Base-by-base conservation (phyloP, 306 rosid species). In the Casuarina cunninghamiana region DNA sequence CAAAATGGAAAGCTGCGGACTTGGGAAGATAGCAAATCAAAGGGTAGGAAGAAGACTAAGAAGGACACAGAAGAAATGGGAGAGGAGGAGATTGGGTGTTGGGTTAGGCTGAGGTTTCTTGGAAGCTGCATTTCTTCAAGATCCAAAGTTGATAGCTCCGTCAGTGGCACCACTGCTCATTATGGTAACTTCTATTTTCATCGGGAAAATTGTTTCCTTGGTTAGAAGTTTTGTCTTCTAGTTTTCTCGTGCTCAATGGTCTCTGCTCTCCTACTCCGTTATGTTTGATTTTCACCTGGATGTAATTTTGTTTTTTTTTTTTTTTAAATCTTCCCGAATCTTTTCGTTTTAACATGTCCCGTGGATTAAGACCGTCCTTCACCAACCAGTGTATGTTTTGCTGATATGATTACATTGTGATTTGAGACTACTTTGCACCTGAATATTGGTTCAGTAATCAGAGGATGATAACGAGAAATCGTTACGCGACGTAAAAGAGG, bases 51-150 rank as follows among this genome's bases (percentile, higher is more conserved):
- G 84, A 91, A 85, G 89, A 90, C 86, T 74, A 88, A 84, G 78
- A 81, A 68, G 58, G 84, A 77, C 39, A 74, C 67, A 39, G 85
- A 49, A 61, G 80, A 43, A 16, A 48, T 77, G 43, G 96, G 78
- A 41, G 90, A 85, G 78, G 86, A 77, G 63, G 90, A 72, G 58
- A 77, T 87, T 87, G 93, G 98, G 53, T 94, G 98, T 82, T 94
- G 97, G 98, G 67, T 87, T 81, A 88, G 90, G 79, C 73, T 92
- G 55, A 92, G 93, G 85, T 83, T 90, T 66, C 77, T 94, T 82
- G 90, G 95, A 7, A 86, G 94, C 93, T 94, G 98, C 97, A 92
- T 94, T 86, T 94, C 95, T 83, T 89, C 98, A 81, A 92, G 98
- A 94, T 92, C 98, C 92, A 94, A 94, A 87, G 97, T 94, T 81